Conservation (phyloP, 306 rosid species). For the Malus domestica region DNA sequence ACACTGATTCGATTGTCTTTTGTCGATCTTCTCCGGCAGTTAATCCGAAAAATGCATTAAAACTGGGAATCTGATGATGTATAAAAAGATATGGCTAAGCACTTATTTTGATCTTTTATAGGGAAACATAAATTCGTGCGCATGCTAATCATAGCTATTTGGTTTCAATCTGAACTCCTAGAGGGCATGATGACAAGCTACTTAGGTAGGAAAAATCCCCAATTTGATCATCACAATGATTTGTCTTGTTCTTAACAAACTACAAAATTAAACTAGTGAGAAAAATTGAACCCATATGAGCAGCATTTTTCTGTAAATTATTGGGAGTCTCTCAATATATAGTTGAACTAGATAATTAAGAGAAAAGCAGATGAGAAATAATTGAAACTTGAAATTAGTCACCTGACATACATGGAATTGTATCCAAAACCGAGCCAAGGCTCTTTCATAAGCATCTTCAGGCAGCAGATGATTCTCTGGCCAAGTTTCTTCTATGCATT, state of each 20-base stretch:
- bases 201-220: too few species aligned
- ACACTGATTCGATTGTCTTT: not conserved
- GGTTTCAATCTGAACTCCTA: too few species aligned
- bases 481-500: slow-evolving; percentile 54
- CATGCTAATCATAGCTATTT: not conserved
- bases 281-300: not conserved
- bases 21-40: slow-evolving; percentile 13
- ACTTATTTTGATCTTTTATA: not conserved
- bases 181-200: too few species aligned
- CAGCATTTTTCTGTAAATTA: not conserved
- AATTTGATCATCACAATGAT: not conserved
- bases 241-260: not conserved
- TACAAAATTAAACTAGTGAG: not conserved
- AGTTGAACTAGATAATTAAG: not conserved
- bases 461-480: slow-evolving; percentile 35
- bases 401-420: not conserved
- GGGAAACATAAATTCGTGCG: not conserved
- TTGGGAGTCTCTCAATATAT: not conserved
- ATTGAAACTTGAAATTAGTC: not conserved
- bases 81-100: not conserved
- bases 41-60: not conserved
- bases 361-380: not conserved
- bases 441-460: slow-evolving; percentile 25
- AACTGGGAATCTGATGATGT: not conserved
- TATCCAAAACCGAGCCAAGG: slow-evolving; percentile 46